Evolutionary conservation across 768 basidiomycete genomes (phyloP), one percentile per base, ranked within the genome.

Genomic region (Porphyrellus cyaneotinctus): DNA sequence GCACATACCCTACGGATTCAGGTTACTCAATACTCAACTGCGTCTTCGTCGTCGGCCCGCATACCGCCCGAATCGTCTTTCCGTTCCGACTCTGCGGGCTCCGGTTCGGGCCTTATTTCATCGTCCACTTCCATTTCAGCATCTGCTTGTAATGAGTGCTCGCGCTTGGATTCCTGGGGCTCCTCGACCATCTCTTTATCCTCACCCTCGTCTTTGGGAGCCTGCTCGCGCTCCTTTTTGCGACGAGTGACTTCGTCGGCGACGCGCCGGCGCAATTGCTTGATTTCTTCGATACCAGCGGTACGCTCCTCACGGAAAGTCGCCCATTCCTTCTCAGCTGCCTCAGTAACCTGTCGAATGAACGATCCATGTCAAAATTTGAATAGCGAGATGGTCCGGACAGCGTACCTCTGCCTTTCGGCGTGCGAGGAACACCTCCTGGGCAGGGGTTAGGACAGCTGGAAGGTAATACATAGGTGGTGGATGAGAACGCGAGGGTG

Each of bases 401-500:
- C 8, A 6, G 66, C 75, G 46, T 56, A 83, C 88, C 77, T 87
- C 81, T 58, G 72, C 74, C 70, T 84, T 88, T 45, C 87, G 75
- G 47, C 74, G 76, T 43, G 68, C 65, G 12, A 91, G 61, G 58
- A 89, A 89, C 5, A 77, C 73, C 67, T 87, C 85, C 70, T 92
- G 89, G 17, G 79, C 75, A 20, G 85, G 76, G 0, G 81, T 79
- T 20, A 91, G 76, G 50, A 85, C 70, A 31, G 78, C 80, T 30
- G 89, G 89, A 43, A 89, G 80, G 60, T 89, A 92, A 61, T 85
- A 90, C 15, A 91, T 60, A 4, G 88, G 86, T 20, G 88, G 84
- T 9, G 87, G 88, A 54, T 90, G 86, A 33, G 84, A 74, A 49
- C 86, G 78, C 26, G 79, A 78, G 1, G 78, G 76, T 11, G 75